These are phyloP conservation scores for Coemansia sp. DNA, from an alignment of 192 early-diverging fungal species.

Conservation along the genomic window DNA sequence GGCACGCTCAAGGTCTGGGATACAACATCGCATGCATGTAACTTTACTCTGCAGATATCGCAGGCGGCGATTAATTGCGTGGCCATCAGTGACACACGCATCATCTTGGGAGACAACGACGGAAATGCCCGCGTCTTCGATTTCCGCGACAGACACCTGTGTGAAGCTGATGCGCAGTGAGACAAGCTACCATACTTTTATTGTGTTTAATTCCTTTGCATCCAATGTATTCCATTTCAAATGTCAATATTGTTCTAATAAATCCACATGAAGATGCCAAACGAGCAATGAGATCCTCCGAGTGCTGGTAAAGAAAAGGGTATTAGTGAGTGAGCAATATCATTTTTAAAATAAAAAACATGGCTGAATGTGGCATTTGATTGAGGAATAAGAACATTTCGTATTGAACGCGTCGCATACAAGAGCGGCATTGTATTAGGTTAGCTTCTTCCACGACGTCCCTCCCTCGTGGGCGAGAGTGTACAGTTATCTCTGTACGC, in stretches of 20 bases:
- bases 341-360: background rate
- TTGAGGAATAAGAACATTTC: background rate
- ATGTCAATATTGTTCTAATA: background rate
- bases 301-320: background rate
- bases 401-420: background rate
- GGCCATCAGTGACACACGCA: slow-evolving; percentile 81
- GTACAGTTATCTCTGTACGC: background rate
- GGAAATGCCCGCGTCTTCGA: slow-evolving; percentile 80
- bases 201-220: background rate
- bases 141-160: slow-evolving; percentile 55
- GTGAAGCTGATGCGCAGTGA: background rate
- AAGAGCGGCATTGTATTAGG: background rate
- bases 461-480: background rate
- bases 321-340: background rate
- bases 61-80: slow-evolving; percentile 76
- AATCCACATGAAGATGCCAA: background rate
- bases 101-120: slow-evolving; percentile 85
- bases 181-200: too few relatives aligned
- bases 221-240: background rate
- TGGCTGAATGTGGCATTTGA: background rate
- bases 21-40: slow-evolving; percentile 64
- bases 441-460: background rate
- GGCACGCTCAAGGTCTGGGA: slow-evolving; percentile 76
- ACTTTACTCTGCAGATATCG: slow-evolving; percentile 66
- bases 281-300: too few relatives aligned